Evolutionary conservation across 2,329 filamentous ascomycete genomes (phyloP).

Genomic region (Emergomyces pasteurianus): DNA sequence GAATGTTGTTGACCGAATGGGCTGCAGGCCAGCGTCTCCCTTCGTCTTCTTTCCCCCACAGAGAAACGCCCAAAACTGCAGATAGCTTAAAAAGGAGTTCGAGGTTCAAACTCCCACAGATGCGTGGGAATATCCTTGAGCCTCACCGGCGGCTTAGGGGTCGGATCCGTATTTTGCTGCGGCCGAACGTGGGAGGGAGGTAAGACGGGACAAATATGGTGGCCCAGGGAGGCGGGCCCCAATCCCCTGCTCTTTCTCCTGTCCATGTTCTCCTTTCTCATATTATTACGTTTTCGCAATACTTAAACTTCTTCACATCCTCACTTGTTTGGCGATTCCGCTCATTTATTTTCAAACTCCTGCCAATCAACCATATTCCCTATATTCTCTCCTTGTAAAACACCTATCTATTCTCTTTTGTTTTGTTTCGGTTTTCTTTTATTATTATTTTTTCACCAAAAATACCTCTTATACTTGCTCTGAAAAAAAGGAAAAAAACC

Average conservation of each 20-base stretch:
- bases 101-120: neutral
- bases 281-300: neutral
- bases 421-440: neutral
- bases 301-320: neutral
- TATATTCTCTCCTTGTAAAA: neutral
- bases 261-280: neutral
- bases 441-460: neutral
- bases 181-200: neutral
- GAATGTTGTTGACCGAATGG: no score
- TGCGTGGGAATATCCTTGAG: neutral
- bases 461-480: no score
- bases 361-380: neutral
- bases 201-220: neutral
- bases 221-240: neutral
- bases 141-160: neutral
- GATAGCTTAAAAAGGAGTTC: neutral
- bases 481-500: neutral
- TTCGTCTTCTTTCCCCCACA: neutral
- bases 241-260: neutral
- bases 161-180: neutral
- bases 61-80: neutral
- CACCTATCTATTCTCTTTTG: neutral
- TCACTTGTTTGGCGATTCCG: slow-evolving; percentile 1
- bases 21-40: neutral
- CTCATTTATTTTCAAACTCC: neutral